Conservation (phyloP, 345 rosid genomes). For the Citrus reticulata region DNA sequence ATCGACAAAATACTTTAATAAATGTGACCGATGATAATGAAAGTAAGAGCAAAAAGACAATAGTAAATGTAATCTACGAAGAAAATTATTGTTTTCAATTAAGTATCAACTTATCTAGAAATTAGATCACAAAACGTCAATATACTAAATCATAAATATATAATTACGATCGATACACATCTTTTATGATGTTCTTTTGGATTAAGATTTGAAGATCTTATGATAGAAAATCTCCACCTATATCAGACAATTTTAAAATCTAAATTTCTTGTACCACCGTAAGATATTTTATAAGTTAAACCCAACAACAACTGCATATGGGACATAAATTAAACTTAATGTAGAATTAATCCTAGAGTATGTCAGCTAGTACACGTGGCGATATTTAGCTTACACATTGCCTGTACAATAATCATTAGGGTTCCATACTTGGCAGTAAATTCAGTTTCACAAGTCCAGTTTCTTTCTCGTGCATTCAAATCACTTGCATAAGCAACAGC, state of each 20-base stretch:
- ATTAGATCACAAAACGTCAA: neutral
- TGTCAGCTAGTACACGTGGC: constrained; percentile 16
- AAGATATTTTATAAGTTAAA: neutral
- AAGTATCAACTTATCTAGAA: too few relatives aligned
- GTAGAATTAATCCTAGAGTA: neutral
- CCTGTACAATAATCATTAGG: constrained; percentile 16
- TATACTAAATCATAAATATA: too few relatives aligned
- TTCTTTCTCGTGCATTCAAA: constrained; percentile 15
- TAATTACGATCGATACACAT: neutral
- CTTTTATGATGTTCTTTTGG: too few relatives aligned
- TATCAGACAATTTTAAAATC: too few relatives aligned
- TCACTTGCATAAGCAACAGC: neutral
- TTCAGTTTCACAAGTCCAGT: constrained; percentile 7
- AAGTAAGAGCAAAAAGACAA: neutral
- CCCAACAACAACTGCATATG: neutral
- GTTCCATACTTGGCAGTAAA: constrained; percentile 9
- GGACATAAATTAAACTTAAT: neutral
- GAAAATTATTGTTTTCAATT: too few relatives aligned
- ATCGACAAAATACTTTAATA: neutral
- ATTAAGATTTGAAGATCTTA: neutral
- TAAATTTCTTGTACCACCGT: neutral
- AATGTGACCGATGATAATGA: neutral
- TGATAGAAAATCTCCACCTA: neutral
- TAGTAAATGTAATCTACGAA: neutral
- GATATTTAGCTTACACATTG: neutral